Conservation (phyloP, 1,284 basidiomycete genomes). For the Tremellales sp. region DNA sequence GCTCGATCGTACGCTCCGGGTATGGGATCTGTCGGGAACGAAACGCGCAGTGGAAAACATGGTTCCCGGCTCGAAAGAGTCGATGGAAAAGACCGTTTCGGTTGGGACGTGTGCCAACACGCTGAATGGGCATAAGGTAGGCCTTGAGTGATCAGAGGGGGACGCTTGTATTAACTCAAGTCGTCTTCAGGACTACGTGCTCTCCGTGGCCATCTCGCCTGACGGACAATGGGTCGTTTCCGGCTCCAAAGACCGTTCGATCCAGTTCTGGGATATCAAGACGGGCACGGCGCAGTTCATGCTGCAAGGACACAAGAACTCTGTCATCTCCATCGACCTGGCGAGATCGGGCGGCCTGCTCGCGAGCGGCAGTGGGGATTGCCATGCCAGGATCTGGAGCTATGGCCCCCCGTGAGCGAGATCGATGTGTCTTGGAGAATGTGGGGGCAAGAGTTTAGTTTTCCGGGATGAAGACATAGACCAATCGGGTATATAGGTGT, state of each 20-base stretch:
- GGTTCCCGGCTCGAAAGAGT: constrained; percentile 30
- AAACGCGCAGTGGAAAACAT: constrained; percentile 38
- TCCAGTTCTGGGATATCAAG: constrained; percentile 81
- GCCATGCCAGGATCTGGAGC: constrained; percentile 72
- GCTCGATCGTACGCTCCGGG: constrained; percentile 80
- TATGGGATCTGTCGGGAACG: constrained; percentile 67
- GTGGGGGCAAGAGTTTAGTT: background rate
- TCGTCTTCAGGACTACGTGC: constrained; percentile 46
- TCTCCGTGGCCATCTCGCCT: constrained; percentile 64
- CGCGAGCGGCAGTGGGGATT: constrained; percentile 84
- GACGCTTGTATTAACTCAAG: too few species aligned
- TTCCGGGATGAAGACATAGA: background rate
- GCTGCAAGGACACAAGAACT: constrained; percentile 86
- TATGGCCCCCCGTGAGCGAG: constrained; percentile 33
- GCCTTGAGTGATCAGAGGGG: too few species aligned
- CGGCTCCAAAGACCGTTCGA: constrained; percentile 83
- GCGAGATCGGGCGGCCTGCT: constrained; percentile 68
- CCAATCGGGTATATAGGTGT: background rate
- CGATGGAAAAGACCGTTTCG: constrained; percentile 49
- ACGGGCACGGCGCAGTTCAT: constrained; percentile 73
- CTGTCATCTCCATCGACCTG: constrained; percentile 80
- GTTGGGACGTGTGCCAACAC: constrained; percentile 65
- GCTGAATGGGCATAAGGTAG: constrained; percentile 77
- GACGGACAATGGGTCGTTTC: constrained; percentile 86
- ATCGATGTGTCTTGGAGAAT: background rate